Conservation (phyloP, 2,329 filamentous ascomycete genomes). For the Orbilia oligospora region DNA sequence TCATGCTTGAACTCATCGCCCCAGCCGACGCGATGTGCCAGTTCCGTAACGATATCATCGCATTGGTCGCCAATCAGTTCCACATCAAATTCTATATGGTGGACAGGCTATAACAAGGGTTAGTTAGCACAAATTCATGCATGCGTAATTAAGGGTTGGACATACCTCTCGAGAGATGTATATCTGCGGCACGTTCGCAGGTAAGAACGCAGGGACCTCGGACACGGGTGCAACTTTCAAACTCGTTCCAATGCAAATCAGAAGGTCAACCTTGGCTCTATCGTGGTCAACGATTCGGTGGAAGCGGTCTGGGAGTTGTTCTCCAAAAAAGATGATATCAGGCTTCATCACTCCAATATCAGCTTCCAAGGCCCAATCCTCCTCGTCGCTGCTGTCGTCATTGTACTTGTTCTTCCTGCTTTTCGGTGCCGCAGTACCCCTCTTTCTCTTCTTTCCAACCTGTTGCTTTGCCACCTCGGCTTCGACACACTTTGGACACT, state of each 20-base stretch:
- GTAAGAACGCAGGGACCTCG: slow-evolving; percentile 86
- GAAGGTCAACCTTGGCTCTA: slow-evolving; percentile 83
- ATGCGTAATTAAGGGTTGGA: slow-evolving; percentile 33
- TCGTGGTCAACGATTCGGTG: slow-evolving; percentile 87
- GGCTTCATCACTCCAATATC: slow-evolving; percentile 68
- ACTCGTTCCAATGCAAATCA: slow-evolving; percentile 95
- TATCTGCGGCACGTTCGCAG: slow-evolving; percentile 85
- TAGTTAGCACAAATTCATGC: slow-evolving; percentile 49
- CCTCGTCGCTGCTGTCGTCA: slow-evolving; percentile 62
- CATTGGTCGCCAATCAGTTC: slow-evolving; percentile 91
- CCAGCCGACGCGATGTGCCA: slow-evolving; percentile 87
- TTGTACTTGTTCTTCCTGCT: slow-evolving; percentile 63
- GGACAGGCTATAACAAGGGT: slow-evolving; percentile 74
- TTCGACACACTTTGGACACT: slow-evolving; percentile 79
- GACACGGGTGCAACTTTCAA: slow-evolving; percentile 96
- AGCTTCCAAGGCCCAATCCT: slow-evolving; percentile 66
- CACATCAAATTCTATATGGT: slow-evolving; percentile 94
- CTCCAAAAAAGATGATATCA: slow-evolving; percentile 78
- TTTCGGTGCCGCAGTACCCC: slow-evolving; percentile 66
- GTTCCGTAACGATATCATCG: slow-evolving; percentile 88
- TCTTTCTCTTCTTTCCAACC: slow-evolving; percentile 69
- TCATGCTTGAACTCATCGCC: slow-evolving; percentile 77
- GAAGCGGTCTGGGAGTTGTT: slow-evolving; percentile 86
- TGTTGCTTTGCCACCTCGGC: slow-evolving; percentile 72
- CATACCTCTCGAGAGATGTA: slow-evolving; percentile 83